Evolutionary conservation across 306 rosid genomes (phyloP), one percentile per base, ranked within the genome.

Genomic region (Prunus kanzakura): DNA sequence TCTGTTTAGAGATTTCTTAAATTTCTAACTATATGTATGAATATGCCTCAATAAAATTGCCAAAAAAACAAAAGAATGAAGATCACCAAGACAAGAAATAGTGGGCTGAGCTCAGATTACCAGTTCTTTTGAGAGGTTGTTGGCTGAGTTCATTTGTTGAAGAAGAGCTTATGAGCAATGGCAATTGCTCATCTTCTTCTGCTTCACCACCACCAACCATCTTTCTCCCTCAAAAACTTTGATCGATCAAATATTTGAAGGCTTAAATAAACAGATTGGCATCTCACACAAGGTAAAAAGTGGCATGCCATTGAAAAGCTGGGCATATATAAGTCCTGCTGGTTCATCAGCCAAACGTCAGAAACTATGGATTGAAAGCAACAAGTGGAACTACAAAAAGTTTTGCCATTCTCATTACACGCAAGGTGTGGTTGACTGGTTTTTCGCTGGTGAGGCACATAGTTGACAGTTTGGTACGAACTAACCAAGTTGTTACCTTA

Each of bases 61-160:
- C 25, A 15, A 41, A 14, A 4, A 4, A 25, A 25, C 16, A 18
- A 73, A 50, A 25, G 46, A 30, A 10, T 29, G 74, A 1, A 4
- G 13, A 10, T 16, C 16, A 43, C 6, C 18, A 13, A 71, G 16
- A 67, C 14, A 14, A 49, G 13, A 15, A 22, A 41, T 8, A 57
- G 16, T 4, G 23, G 4, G 18, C 6, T 9, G 41, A 66, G 22
- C 7, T 58, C 7, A 30, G 32, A 3, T 75, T 80, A 75, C 84
- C 84, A 13, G 80, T 80, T 80, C 84, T 60, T 69, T 80, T 75
- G 20, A 41, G 30, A 13, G 83, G 23, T 23, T 74, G 49, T 23
- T 74, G 49, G 22, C 38, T 35, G 6, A 10, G 11, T 67, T 49
- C 71, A 43, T 32, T 38, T 6, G 76, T 9, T 11, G 77, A 64